Evolutionary conservation across 352 stramenopile genomes (phyloP), one percentile per base, ranked within the genome.

Genomic region (Globisporangium solare): DNA sequence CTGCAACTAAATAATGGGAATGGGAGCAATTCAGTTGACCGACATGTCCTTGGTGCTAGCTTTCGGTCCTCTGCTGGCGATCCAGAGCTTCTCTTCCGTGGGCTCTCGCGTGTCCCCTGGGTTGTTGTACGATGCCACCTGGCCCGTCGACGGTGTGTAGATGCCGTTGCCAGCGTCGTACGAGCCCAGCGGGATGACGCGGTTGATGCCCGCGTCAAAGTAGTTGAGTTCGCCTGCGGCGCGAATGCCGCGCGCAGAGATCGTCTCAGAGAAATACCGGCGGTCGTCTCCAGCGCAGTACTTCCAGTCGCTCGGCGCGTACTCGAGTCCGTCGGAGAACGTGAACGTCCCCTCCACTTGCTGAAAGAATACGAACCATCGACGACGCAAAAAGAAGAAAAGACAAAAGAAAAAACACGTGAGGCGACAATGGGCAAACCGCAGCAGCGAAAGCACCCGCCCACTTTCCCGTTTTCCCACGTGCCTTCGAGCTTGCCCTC

Each of bases 161-260:
- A 92, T 86, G 31, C 83, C 79, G 46, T 90, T 89, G 31, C 83
- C 83, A 1, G 83, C 79, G 27, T 92, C 82, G 56, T 81, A 92
- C 1, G 79, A 85, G 1, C 83, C 83, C 8, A 89, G 67, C 22
- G 82, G 82, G 4, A 92, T 66, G 12, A 86, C 71, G 24, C 80
- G 73, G 31, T 76, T 63, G 47, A 90, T 73, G 0, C 74, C 74
- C 14, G 77, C 84, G 46, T 91, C 76, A 47, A 88, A 89, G 56
- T 89, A 91, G 56, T 86, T 71, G 35, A 91, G 73, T 45, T 89
- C 76, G 1, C 78, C 76, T 6, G 78, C 67, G 0, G 80, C 56
- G 3, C 68, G 67, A 35, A 91, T 86, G 0, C 80, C 80, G 43
- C 59, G 48, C 42, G 76, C 64, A 1, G 76, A 80, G 42, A 86